phyloP scores from a whole-genome alignment of 768 basidiomycete genomes.

The Lentinula detonsa region DNA sequence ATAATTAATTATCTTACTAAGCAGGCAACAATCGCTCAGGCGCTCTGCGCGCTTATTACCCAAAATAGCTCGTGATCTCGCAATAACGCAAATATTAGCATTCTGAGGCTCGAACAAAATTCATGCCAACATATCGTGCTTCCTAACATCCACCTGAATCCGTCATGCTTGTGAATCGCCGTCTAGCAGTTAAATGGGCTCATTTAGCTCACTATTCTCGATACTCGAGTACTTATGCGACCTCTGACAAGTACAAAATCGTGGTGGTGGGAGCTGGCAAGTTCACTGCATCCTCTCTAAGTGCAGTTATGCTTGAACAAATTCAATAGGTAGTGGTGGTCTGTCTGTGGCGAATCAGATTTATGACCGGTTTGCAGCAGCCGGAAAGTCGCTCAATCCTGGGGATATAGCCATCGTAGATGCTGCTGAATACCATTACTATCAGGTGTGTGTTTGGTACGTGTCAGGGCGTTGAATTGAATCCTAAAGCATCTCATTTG shows the following conservation, averaged over 20 bases:
- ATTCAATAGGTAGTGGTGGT: slow-evolving; percentile 65
- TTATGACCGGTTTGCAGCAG: slow-evolving; percentile 67
- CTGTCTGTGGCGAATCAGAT: slow-evolving; percentile 85
- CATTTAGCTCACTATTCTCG: neutral
- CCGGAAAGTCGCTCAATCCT: slow-evolving; percentile 57
- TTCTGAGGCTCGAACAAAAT: neutral
- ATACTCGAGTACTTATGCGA: slow-evolving; percentile 26
- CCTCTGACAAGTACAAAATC: slow-evolving; percentile 63
- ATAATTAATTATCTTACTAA: neutral
- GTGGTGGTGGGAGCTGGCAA: slow-evolving; percentile 84
- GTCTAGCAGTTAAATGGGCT: slow-evolving; percentile 5
- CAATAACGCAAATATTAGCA: neutral
- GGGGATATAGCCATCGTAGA: slow-evolving; percentile 89
- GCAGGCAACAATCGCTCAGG: neutral
- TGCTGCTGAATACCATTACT: slow-evolving; percentile 75
- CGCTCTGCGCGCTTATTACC: neutral
- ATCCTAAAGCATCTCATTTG: neutral
- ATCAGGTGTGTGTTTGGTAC: slow-evolving; percentile 45
- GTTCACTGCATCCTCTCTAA: slow-evolving; percentile 12
- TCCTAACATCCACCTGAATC: neutral
- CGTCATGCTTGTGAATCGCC: slow-evolving; percentile 10
- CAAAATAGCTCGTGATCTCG: neutral
- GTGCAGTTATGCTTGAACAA: neutral
- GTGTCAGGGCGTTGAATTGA: neutral
- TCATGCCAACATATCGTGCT: neutral